These are phyloP conservation scores for Aspergillus uvarum DNA, from an alignment of 2,329 filamentous ascomycete species.

Conservation along the genomic window DNA sequence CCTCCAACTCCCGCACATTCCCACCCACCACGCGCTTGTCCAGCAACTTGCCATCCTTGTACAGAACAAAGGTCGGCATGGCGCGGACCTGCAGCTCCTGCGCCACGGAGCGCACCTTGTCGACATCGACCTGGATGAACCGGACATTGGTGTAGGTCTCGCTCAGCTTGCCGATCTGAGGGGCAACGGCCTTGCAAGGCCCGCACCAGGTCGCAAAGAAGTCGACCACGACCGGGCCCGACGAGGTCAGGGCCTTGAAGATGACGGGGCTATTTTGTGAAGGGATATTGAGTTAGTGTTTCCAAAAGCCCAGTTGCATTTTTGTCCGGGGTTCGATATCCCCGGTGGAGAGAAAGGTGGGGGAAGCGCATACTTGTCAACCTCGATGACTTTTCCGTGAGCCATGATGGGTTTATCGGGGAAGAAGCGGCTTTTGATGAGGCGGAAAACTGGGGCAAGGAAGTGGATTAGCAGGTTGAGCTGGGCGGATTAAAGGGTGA, in stretches of 20 bases:
- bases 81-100: slow-evolving; percentile 52
- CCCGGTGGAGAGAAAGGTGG: too few relatives aligned
- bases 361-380: slow-evolving; percentile 35
- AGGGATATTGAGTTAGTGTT: background rate
- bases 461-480: background rate
- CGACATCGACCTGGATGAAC: slow-evolving; percentile 58
- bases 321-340: too few relatives aligned
- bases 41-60: slow-evolving; percentile 40
- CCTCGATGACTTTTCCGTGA: slow-evolving; percentile 38
- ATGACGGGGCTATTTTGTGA: slow-evolving; percentile 54
- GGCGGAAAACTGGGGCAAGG: slow-evolving; percentile 13
- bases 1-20: slow-evolving; percentile 30
- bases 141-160: slow-evolving; percentile 51
- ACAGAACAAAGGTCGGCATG: slow-evolving; percentile 44
- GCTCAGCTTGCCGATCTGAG: slow-evolving; percentile 53
- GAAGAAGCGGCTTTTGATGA: slow-evolving; percentile 15
- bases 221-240: slow-evolving; percentile 54
- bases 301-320: fast-evolving
- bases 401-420: slow-evolving; percentile 26
- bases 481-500: background rate
- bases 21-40: slow-evolving; percentile 31
- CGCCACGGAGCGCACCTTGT: slow-evolving; percentile 52
- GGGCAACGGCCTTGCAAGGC: slow-evolving; percentile 56
- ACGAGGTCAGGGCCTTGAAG: slow-evolving; percentile 51
- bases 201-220: slow-evolving; percentile 59